Base-by-base conservation (phyloP, 257 asterid species). In the Salvia rosmarinus region DNA sequence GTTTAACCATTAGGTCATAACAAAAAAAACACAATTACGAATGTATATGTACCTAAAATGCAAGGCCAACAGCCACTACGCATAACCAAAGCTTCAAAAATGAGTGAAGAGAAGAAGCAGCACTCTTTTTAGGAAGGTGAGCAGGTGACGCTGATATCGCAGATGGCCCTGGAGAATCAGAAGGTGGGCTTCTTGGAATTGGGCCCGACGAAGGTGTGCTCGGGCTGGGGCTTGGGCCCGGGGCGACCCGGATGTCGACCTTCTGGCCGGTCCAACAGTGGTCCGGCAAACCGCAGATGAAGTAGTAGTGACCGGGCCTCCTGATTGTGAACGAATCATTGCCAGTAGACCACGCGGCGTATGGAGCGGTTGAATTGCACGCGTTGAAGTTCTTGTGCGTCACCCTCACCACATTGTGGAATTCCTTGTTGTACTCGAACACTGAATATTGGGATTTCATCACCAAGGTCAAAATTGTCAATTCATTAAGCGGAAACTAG, bases 181-280 rank as follows among this genome's bases (percentile, higher is more conserved):
- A 49, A 10, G 46, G 25, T 55, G 80, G 71, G 64, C 74, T 9
- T 12, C 0, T 6, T n/a, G 68, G 12, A 6, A 56, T 13, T 19
- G 21, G 69, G 58, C 16, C 42, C 2, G 11, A 8, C 19, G 57
- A 50, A 19, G 1, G 28, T 9, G 83, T 78, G 46, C 80, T 65
- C 4, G 71, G 73, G 0, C 56, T 34, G 32, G 32, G 32, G n/a
- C n/a, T n/a, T 0, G 21, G 70, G 6, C 4, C 12, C 39, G 58
- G 47, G 16, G 44, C 8, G 2, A 84, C 88, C 23, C 96, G 82
- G 1, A 88, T 82, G 40, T 88, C 90, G 5, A 90, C 79, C 68
- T 50, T 86, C 65, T 81, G 92, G 0, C 95, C 90, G 2, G 68
- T 57, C 56, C 68, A 63, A 11, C 96, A 90, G 73, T 87, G 95